Percentiles rank a stretch among this genome's conserved stretches.
These are phyloP conservation scores for Penicillium atrosanguineum DNA, from an alignment of 495 filamentous ascomycete genomes.

Conservation along the genomic window DNA sequence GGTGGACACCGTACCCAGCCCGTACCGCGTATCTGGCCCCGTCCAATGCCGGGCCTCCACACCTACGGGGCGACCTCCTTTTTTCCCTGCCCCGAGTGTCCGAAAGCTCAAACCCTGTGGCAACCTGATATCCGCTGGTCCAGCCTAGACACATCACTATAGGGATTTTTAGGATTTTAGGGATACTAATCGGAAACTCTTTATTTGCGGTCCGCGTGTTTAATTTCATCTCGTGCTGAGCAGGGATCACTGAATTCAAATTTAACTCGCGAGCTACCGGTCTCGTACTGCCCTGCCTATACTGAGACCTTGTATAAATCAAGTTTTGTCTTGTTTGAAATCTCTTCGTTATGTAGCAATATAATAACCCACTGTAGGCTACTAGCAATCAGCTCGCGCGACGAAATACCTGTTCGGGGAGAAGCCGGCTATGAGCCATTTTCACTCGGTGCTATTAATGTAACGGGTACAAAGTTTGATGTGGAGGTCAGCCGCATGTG, in stretches of 20 bases:
- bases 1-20: constrained; percentile 11
- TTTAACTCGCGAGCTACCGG: not conserved
- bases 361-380: not conserved
- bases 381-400: not conserved
- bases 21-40: constrained; percentile 27
- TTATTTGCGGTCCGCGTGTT: not conserved
- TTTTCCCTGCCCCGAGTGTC: constrained; percentile 27
- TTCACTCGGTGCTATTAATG: constrained; percentile 12
- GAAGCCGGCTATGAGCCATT: constrained; percentile 24
- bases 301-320: not conserved
- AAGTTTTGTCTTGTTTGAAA: not conserved
- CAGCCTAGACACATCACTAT: too few relatives aligned
- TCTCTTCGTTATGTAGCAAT: not conserved
- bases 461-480: constrained; percentile 20
- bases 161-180: too few relatives aligned
- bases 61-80: constrained; percentile 28
- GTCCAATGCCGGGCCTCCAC: constrained; percentile 22
- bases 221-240: not conserved
- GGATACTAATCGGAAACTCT: not conserved
- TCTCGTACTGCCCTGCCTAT: not conserved
- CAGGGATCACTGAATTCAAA: not conserved
- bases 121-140: not conserved
- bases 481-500: constrained; percentile 22
- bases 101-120: constrained; percentile 10
- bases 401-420: constrained; percentile 3